Conservation (phyloP, 306 rosid species). For the Erythrophleum fordii region DNA sequence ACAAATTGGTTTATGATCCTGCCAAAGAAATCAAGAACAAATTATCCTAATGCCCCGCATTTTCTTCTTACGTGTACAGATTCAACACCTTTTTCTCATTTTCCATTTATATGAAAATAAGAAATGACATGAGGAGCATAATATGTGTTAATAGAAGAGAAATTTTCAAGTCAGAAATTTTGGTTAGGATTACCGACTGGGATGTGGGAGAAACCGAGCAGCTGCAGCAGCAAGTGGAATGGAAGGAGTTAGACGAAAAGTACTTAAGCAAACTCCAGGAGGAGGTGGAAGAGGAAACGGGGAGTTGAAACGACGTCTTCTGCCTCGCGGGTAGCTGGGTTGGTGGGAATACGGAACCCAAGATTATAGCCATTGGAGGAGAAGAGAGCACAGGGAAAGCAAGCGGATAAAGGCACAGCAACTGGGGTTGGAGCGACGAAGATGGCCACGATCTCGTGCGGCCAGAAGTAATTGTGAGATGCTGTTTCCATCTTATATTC, state of each 20-base stretch:
- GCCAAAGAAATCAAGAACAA: background rate
- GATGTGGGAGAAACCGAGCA: slow-evolving; percentile 18
- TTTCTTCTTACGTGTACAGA: background rate
- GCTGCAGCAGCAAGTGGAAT: slow-evolving; percentile 9
- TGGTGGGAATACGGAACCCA: slow-evolving; percentile 9
- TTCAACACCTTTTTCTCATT: background rate
- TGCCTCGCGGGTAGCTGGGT: background rate
- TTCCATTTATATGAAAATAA: background rate
- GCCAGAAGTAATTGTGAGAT: background rate
- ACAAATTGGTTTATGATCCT: background rate
- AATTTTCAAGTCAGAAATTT: background rate
- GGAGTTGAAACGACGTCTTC: slow-evolving; percentile 12
- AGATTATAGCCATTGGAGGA: slow-evolving; percentile 17
- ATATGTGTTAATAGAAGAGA: background rate
- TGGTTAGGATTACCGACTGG: slow-evolving; percentile 42
- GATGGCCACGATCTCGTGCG: background rate
- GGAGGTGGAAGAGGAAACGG: background rate
- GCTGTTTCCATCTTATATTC: background rate
- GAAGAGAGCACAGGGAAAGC: background rate
- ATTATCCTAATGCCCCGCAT: background rate
- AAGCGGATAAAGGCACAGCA: background rate
- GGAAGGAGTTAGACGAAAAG: background rate
- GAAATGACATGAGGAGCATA: background rate
- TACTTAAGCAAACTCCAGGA: background rate
- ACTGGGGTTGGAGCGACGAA: background rate